Evolutionary conservation across 352 stramenopile genomes (phyloP).

Genomic region (Globisporangium sylvaticum): DNA sequence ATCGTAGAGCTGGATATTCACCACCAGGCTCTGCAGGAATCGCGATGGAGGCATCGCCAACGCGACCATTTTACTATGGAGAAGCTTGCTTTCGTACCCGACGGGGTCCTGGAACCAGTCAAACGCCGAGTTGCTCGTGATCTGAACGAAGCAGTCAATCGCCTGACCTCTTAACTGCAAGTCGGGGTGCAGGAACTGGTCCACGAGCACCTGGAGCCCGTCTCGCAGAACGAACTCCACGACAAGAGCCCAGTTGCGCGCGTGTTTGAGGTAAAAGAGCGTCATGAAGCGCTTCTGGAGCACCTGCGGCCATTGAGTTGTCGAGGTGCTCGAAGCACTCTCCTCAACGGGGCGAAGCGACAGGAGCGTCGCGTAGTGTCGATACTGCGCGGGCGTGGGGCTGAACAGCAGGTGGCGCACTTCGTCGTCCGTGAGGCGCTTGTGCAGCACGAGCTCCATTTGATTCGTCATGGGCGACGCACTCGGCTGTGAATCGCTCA

Average conservation of each 20-base stretch:
- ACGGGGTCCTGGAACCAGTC: slow-evolving; percentile 36
- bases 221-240: slow-evolving; percentile 30
- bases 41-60: slow-evolving; percentile 12
- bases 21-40: slow-evolving; percentile 24
- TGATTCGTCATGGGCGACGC: slow-evolving; percentile 20
- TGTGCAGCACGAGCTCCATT: slow-evolving; percentile 32
- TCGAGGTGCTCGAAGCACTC: not conserved
- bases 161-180: slow-evolving; percentile 37
- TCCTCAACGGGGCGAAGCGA: slow-evolving; percentile 9
- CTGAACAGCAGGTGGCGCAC: slow-evolving; percentile 33
- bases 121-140: slow-evolving; percentile 33
- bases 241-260: slow-evolving; percentile 29
- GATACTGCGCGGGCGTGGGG: slow-evolving; percentile 21
- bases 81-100: slow-evolving; percentile 21
- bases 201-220: slow-evolving; percentile 28
- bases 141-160: slow-evolving; percentile 39
- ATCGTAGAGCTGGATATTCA: slow-evolving; percentile 24
- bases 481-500: slow-evolving; percentile 27
- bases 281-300: slow-evolving; percentile 34
- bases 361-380: slow-evolving; percentile 23
- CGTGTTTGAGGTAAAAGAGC: slow-evolving; percentile 41
- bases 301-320: not conserved
- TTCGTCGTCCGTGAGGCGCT: slow-evolving; percentile 37
- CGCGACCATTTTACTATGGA: slow-evolving; percentile 35
- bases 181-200: slow-evolving; percentile 26